Evolutionary conservation across 2,329 filamentous ascomycete genomes (phyloP).

Genomic region (Trichoderma oligosporum): DNA sequence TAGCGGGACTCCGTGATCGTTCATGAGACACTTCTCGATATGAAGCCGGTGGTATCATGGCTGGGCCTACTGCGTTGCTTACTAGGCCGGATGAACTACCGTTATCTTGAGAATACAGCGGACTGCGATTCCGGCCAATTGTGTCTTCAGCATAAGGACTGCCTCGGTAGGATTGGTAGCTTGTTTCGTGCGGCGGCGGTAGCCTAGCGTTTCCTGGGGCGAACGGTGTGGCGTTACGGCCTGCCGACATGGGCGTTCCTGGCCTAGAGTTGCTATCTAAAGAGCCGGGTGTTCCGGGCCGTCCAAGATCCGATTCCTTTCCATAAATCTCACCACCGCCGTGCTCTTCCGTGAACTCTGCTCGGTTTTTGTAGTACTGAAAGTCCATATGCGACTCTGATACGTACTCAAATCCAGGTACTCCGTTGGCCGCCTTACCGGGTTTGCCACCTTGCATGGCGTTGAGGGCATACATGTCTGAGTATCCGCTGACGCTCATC

Average conservation of each 20-base stretch:
- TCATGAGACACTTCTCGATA: conserved; percentile 27
- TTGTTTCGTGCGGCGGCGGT: conserved; percentile 28
- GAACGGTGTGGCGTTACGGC: conserved; percentile 35
- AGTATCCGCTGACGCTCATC: conserved; percentile 66
- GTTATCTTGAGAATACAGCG: conserved; percentile 50
- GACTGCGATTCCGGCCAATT: conserved; percentile 39
- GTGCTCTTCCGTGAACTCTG: conserved; percentile 82
- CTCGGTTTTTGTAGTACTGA: conserved; percentile 83
- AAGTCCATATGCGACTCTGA: conserved; percentile 84
- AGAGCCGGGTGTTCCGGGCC: conserved; percentile 60
- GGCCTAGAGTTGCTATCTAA: conserved; percentile 48
- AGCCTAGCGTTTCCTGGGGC: conserved; percentile 30
- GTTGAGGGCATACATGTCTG: conserved; percentile 76
- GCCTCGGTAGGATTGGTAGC: conserved; percentile 31
- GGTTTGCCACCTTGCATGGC: conserved; percentile 61
- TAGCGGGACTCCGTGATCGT: conserved; percentile 11
- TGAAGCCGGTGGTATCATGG: conserved; percentile 36
- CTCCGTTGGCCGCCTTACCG: conserved; percentile 41
- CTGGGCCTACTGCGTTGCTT: conserved; percentile 49
- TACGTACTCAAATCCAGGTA: conserved; percentile 85
- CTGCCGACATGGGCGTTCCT: conserved; percentile 44
- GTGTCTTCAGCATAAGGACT: conserved; percentile 24
- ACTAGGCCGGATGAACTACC: conserved; percentile 53
- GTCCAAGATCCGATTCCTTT: conserved; percentile 52
- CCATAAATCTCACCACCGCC: conserved; percentile 72